Conservation (phyloP, 176 grass and related monocot genomes). For the Carex littledalei region DNA sequence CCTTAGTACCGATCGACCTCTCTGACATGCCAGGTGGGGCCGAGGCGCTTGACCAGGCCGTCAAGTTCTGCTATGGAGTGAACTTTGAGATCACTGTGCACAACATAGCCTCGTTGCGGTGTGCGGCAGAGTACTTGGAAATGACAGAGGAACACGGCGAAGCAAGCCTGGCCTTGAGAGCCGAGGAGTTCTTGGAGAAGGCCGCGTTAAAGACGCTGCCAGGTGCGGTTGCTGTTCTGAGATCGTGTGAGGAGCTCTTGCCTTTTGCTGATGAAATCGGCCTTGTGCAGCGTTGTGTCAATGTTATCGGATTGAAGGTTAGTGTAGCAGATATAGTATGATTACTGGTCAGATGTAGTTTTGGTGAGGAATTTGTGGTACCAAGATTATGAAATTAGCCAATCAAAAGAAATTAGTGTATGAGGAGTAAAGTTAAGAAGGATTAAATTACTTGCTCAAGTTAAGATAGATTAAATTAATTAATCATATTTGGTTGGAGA, state of each 20-base stretch:
- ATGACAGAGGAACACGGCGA: conserved; percentile 36
- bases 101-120: conserved; percentile 53
- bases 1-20: conserved; percentile 37
- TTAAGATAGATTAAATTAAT: too few relatives aligned
- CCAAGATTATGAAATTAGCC: background rate
- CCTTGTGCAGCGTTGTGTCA: conserved; percentile 29
- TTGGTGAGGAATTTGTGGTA: background rate
- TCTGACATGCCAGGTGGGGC: conserved; percentile 48
- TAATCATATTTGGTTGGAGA: too few relatives aligned
- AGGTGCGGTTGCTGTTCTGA: conserved; percentile 48
- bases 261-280: conserved; percentile 44
- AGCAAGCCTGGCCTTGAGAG: conserved; percentile 31
- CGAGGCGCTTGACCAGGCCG: conserved; percentile 61
- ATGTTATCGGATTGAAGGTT: conserved; percentile 43
- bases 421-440: too few relatives aligned
- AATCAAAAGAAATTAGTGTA: too few relatives aligned
- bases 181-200: conserved; percentile 49
- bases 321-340: background rate
- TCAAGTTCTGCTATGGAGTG: conserved; percentile 69
- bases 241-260: conserved; percentile 50
- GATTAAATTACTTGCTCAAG: too few relatives aligned
- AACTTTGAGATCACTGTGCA: conserved; percentile 61
- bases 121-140: conserved; percentile 63
- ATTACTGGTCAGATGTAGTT: background rate
- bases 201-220: conserved; percentile 28